Evolutionary conservation across 2,329 filamentous ascomycete species (phyloP), one percentile per base, ranked within the genome.

Genomic region (Fusarium longipes): DNA sequence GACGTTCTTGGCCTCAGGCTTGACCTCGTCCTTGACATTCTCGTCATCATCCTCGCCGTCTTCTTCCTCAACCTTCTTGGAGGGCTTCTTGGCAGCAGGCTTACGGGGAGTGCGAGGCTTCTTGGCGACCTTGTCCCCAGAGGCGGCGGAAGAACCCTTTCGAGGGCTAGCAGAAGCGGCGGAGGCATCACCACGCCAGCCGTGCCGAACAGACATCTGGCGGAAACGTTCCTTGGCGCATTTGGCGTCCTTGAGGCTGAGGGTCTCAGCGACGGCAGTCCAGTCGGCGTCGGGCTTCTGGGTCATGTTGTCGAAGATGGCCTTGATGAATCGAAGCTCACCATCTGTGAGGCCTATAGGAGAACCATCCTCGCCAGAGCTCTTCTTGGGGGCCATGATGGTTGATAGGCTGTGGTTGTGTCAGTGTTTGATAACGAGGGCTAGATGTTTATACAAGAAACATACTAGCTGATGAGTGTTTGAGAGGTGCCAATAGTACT

Each of bases 201-300:
- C 76, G 57, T 81, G 80, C 20, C 77, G 78, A 57, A 77, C 72
- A 15, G 77, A 77, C 71, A 82, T 78, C 53, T 79, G 75, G 9
- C 78, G 77, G 71, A 80, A 81, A 30, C 78, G 78, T 59, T 81
- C 77, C 51, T 78, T 79, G 59, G 80, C 80, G 57, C 79, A 81
- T 47, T 79, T 80, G 49, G 74, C 77, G 47, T 80, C 77, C 58
- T 81, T 81, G 52, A 82, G 76, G 5, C 74, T 74, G 15, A 80
- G 64, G 14, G 73, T 67, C 3, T 39, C 10, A 6, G 81, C 81
- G 38, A 83, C 77, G 2, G 72, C 66, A 17, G 78, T 72, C 75
- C 78, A 84, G 70, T 84, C 73, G 27, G 81, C 76, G 9, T 80
- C 77, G 8, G 78, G 78, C 62, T 78, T 79, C 40, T 76, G 68